Evolutionary conservation across 441 rosid genomes (phyloP).

Genomic region (Gossypium aridum): DNA sequence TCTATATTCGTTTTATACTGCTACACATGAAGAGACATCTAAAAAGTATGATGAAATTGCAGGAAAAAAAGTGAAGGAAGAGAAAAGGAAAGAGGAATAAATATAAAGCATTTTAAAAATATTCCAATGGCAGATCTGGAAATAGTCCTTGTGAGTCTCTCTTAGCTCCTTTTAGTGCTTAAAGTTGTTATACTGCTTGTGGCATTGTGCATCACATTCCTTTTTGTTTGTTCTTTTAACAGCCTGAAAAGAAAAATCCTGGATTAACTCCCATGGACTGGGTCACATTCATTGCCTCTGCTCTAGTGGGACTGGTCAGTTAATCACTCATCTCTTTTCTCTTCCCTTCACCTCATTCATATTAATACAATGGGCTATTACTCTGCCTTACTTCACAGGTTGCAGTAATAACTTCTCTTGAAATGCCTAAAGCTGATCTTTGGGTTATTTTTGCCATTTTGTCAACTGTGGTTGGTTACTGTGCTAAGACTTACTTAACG

Average conservation of each 20-base stretch:
- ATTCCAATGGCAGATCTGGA: constrained; percentile 72
- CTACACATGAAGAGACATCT: background rate
- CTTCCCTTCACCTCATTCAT: background rate
- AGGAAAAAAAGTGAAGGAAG: constrained; percentile 32
- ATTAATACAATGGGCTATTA: background rate
- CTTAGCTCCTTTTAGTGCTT: background rate
- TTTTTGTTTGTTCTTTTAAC: constrained; percentile 5
- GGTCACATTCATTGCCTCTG: constrained; percentile 59
- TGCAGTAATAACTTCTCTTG: constrained; percentile 70
- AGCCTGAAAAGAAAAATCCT: constrained; percentile 66
- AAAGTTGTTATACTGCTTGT: background rate
- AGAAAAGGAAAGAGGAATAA: constrained; percentile 41
- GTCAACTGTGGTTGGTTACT: constrained; percentile 87
- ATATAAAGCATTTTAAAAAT: constrained; percentile 52
- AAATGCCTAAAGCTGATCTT: constrained; percentile 74
- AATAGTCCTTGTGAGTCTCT: constrained; percentile 48
- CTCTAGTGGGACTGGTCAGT: constrained; percentile 54
- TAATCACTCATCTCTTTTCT: background rate
- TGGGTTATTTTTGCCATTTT: constrained; percentile 82
- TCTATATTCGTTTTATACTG: too few relatives aligned
- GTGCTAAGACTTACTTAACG: constrained; percentile 98
- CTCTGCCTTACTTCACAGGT: constrained; percentile 36
- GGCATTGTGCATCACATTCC: background rate
- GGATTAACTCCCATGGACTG: constrained; percentile 65
- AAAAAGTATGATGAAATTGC: constrained; percentile 4